Percentiles rank a stretch among this genome's conserved stretches.
phyloP scores from a whole-genome alignment of 2,329 filamentous ascomycete species.

The Calonectria ilicicola region DNA sequence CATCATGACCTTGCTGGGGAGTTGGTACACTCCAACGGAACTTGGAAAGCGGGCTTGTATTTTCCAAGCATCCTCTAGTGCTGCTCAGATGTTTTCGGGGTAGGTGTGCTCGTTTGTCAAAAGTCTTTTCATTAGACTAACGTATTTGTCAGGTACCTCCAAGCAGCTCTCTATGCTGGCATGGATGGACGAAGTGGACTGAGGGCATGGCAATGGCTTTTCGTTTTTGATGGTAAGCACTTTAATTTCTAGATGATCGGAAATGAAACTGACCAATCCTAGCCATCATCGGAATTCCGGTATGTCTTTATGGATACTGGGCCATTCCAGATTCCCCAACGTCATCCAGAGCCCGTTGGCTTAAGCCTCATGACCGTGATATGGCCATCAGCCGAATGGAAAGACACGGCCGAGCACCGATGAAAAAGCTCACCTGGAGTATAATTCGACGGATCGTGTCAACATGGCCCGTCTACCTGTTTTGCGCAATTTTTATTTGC shows the following conservation, averaged over 20 bases:
- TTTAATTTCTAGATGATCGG: no score
- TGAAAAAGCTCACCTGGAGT: conserved; percentile 45
- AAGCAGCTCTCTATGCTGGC: conserved; percentile 54
- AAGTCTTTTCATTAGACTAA: background rate
- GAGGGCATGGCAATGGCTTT: conserved; percentile 59
- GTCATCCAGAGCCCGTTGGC: conserved; percentile 40
- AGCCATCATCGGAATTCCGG: conserved; percentile 46
- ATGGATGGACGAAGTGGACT: conserved; percentile 53
- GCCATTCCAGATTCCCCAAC: conserved; percentile 48
- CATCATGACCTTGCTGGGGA: conserved; percentile 51
- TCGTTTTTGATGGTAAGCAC: conserved; percentile 55
- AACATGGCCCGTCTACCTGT: conserved; percentile 47
- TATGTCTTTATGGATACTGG: conserved; percentile 47
- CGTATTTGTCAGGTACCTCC: conserved; percentile 46
- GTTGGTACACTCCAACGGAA: conserved; percentile 56
- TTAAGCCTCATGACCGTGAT: conserved; percentile 41
- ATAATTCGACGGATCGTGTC: conserved; percentile 45
- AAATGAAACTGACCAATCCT: background rate
- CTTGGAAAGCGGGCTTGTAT: conserved; percentile 54
- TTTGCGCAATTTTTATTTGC: conserved; percentile 48
- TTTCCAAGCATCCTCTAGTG: conserved; percentile 52
- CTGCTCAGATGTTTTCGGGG: conserved; percentile 56
- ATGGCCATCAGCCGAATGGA: conserved; percentile 47
- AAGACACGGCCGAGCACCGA: conserved; percentile 44
- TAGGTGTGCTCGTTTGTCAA: background rate